These are phyloP conservation scores for Paramecium octaurelia DNA, from an alignment of 73 alveolate species.

Conservation along the genomic window DNA sequence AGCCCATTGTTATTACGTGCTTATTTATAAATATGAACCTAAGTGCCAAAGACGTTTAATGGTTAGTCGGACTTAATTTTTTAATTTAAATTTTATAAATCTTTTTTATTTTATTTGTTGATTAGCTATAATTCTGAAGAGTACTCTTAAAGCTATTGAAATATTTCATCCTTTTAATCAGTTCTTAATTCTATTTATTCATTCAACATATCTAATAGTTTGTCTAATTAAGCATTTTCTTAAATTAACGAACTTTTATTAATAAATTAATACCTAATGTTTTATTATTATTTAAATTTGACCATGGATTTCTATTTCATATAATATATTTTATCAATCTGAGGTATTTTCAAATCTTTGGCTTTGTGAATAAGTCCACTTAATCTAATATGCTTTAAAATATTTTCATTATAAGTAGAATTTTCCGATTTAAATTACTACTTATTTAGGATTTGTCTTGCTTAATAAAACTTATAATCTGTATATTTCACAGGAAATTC, in stretches of 20 bases:
- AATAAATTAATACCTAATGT: not conserved
- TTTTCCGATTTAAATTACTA: not conserved
- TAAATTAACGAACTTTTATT: not conserved
- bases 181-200: not conserved
- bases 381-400: not conserved
- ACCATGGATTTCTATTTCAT: not conserved
- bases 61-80: not conserved
- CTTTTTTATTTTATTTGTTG: conserved; percentile 19
- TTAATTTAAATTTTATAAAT: not conserved
- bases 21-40: not conserved
- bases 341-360: not conserved
- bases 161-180: not conserved
- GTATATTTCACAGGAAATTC: conserved; percentile 39
- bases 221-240: conserved; percentile 9
- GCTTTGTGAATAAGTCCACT: not conserved
- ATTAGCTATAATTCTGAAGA: not conserved
- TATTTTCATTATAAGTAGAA: not conserved
- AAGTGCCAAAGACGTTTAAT: conserved; percentile 7
- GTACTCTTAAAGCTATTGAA: not conserved
- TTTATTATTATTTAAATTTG: not conserved
- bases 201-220: not conserved
- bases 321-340: conserved; percentile 3
- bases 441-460: not conserved
- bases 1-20: not conserved
- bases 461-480: not conserved